A percentile compares a stretch with the other conserved stretches of the same genome.
phyloP scores from a whole-genome alignment of 495 filamentous ascomycete species.

The Letharia lupina region DNA sequence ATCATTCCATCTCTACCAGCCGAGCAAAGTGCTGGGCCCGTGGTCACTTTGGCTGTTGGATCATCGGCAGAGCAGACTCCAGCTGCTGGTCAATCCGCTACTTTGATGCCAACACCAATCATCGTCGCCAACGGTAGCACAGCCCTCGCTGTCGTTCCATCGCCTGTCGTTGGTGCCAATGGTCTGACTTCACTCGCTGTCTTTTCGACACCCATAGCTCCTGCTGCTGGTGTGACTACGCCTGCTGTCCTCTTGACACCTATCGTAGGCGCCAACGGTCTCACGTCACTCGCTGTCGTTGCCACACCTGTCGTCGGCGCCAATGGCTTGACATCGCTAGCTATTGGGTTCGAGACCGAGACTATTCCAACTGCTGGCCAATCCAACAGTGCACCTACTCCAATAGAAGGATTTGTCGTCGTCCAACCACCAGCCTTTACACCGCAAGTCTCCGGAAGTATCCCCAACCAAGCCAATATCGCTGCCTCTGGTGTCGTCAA shows the following conservation, averaged over 20 bases:
- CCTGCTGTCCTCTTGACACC: constrained; percentile 16
- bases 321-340: constrained; percentile 16
- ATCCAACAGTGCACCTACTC: constrained; percentile 1
- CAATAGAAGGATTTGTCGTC: constrained; percentile 1
- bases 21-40: not conserved
- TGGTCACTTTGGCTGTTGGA: not conserved
- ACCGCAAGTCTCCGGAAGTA: not conserved
- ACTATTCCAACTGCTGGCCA: constrained; percentile 1
- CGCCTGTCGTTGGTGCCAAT: constrained; percentile 12
- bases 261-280: constrained; percentile 12
- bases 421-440: not conserved
- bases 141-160: constrained; percentile 7
- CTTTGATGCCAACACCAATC: not conserved
- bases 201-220: constrained; percentile 14
- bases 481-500: not conserved
- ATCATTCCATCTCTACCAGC: not conserved
- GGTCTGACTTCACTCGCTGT: constrained; percentile 17
- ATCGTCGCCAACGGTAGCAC: constrained; percentile 4
- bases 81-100: not conserved
- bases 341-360: constrained; percentile 6
- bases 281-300: constrained; percentile 17
- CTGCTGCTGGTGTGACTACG: constrained; percentile 6
- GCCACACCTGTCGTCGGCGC: constrained; percentile 15
- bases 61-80: constrained; percentile 1
- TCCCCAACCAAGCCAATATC: not conserved